Evolutionary conservation across 768 basidiomycete species (phyloP), one percentile per base, ranked within the genome.

Genomic region (Pulveroboletus sp.): DNA sequence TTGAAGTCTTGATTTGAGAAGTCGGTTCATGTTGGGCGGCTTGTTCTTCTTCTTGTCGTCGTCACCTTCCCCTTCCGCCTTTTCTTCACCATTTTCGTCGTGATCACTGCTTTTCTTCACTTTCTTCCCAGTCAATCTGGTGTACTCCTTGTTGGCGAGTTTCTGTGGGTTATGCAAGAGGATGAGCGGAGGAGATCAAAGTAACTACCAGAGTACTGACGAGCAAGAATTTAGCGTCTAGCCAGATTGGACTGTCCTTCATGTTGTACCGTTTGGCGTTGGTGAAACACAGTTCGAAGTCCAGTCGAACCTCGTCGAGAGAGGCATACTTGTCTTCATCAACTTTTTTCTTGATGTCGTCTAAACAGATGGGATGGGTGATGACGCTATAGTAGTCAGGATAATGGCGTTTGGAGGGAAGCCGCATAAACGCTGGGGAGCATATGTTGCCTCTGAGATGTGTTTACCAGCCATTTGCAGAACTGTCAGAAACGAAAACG

Each of bases 331-430:
- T 62, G 48, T 74, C 72, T 43, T 71, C 69, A 39, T 87, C 84
- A 23, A 94, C 75, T 59, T 81, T 78, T 58, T 80, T 78, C 76
- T 91, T 91, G 72, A 97, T 92, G 55, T 94, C 90, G 37, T 91
- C 87, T 43, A 97, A 74, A 23, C 90, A 84, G 57, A 97, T 90
- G 25, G 94, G 94, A 21, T 79, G 74, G 57, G 82, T 74, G 63
- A 94, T 95, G 55, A 85, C 52, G 20, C 68, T 63, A 69, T 94
- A 97, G 70, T 97, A 97, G 72, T 94, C 93, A 34, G 91, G 81
- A 68, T 89, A 91, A 49, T 74, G 73, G 49, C 82, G 79, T 69
- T 84, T 87, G 37, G 81, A 76, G 17, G 87, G 87, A 55, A 82
- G 77, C 50, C 77, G 79, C 60, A 85, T 64, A 67, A 91, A 93